A percentile compares a stretch with the other conserved stretches of the same genome.
Evolutionary conservation across 2,329 filamentous ascomycete genomes (phyloP).

Genomic region (Aspergillus unguis): DNA sequence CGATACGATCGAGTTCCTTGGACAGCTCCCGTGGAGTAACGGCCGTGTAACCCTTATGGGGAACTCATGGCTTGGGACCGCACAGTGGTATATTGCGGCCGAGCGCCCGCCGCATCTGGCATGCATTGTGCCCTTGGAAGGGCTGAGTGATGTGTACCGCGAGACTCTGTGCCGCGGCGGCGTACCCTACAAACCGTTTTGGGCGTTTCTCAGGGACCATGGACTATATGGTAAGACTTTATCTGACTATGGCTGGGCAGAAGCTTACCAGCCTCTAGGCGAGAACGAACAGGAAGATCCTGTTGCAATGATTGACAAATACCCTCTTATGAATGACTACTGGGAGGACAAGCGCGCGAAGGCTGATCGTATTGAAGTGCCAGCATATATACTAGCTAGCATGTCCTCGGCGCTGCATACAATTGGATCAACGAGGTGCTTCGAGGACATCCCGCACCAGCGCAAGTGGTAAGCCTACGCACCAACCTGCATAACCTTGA

Average conservation of each 20-base stretch:
- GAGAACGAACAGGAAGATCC: conserved; percentile 34
- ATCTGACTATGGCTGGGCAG: too few species aligned
- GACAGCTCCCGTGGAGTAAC: conserved; percentile 23
- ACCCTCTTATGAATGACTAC: background rate
- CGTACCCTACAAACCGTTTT: too few species aligned
- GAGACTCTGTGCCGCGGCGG: too few species aligned
- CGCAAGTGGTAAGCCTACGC: background rate
- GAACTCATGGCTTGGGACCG: conserved; percentile 35
- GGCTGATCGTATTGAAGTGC: background rate
- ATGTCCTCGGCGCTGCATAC: conserved; percentile 31
- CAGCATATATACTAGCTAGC: conserved; percentile 20
- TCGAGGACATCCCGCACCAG: background rate
- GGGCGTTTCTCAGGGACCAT: too few species aligned
- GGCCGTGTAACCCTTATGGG: conserved; percentile 17
- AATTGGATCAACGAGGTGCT: conserved; percentile 8
- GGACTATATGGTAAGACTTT: too few species aligned
- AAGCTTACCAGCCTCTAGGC: background rate
- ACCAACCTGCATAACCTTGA: too few species aligned
- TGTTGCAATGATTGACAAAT: conserved; percentile 36
- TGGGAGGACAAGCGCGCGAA: background rate
- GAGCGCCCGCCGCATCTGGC: conserved; percentile 40
- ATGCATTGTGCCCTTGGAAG: conserved; percentile 48
- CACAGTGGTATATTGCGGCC: conserved; percentile 44
- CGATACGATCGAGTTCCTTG: conserved; percentile 21
- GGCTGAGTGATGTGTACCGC: conserved; percentile 4